Conservation (phyloP, 129 eudicot species). For the Saussurea involucrata region DNA sequence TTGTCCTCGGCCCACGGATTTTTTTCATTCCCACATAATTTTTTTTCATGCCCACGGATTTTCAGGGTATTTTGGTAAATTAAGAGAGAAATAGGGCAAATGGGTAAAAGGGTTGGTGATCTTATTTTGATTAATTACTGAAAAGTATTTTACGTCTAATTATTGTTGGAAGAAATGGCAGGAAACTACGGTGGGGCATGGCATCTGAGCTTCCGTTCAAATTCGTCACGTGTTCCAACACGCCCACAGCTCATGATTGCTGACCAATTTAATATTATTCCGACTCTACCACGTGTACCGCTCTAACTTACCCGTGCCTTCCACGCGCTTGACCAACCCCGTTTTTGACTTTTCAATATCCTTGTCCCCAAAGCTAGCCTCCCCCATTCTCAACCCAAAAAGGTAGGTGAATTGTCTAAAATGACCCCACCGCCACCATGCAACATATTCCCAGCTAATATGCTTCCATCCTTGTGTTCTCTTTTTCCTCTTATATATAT, state of each 20-base stretch:
- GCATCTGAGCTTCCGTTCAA: slow-evolving; percentile 5
- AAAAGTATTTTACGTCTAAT: no score
- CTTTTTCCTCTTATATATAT: neutral
- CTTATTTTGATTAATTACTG: no score
- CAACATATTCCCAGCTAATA: slow-evolving; percentile 29
- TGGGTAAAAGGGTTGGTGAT: no score
- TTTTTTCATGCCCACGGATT: no score
- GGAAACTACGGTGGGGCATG: neutral
- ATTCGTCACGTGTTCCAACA: slow-evolving; percentile 25
- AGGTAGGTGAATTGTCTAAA: slow-evolving; percentile 10
- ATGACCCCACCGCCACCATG: slow-evolving; percentile 27
- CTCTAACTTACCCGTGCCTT: neutral
- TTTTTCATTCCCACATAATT: no score
- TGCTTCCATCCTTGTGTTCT: slow-evolving; percentile 33
- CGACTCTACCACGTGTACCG: slow-evolving; percentile 36
- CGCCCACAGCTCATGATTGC: slow-evolving; percentile 21
- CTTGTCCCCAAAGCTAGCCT: slow-evolving; percentile 25
- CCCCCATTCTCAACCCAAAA: slow-evolving; percentile 28
- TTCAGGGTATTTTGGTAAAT: no score
- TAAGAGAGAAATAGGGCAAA: no score
- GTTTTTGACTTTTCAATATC: slow-evolving; percentile 9
- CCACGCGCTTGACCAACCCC: slow-evolving; percentile 29
- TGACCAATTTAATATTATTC: slow-evolving; percentile 18
- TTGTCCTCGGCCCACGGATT: no score
- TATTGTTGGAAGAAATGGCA: neutral